phyloP scores from a whole-genome alignment of 768 basidiomycete genomes.

The Leccinum olivaceopallidum region DNA sequence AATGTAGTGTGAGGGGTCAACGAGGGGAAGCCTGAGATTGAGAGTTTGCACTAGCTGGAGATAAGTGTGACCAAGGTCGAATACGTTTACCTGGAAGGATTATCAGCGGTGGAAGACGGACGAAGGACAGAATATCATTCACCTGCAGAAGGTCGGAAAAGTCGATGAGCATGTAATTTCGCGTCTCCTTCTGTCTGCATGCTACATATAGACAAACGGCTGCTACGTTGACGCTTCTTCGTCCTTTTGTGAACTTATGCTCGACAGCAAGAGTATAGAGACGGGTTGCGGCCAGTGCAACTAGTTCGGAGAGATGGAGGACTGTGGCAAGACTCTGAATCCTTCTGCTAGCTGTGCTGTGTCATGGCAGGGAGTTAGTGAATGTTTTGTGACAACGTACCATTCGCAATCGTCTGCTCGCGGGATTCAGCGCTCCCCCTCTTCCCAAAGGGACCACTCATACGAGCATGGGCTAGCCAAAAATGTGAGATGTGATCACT shows the following conservation, averaged over 20 bases:
- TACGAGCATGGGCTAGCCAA: constrained; percentile 69
- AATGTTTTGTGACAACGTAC: constrained; percentile 39
- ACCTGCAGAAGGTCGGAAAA: constrained; percentile 96
- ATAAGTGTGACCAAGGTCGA: constrained; percentile 94
- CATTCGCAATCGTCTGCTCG: constrained; percentile 90
- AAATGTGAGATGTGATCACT: constrained; percentile 1
- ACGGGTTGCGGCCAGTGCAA: constrained; percentile 78
- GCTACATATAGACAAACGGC: constrained; percentile 96
- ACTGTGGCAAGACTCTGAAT: constrained; percentile 83
- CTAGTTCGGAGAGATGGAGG: constrained; percentile 75
- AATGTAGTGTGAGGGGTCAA: constrained; percentile 97
- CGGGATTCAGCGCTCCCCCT: constrained; percentile 78
- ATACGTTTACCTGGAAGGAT: constrained; percentile 82
- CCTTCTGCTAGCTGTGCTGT: constrained; percentile 65
- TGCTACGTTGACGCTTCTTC: constrained; percentile 89
- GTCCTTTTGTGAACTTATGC: constrained; percentile 92
- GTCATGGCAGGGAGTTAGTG: neutral
- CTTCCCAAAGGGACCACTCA: constrained; percentile 82
- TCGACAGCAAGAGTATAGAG: constrained; percentile 93
- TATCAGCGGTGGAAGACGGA: neutral
- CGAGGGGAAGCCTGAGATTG: constrained; percentile 79
- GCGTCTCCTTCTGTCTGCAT: constrained; percentile 86
- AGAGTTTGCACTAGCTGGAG: constrained; percentile 90
- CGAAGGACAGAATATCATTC: constrained; percentile 9
- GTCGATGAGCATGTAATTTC: constrained; percentile 97